These are phyloP conservation scores for Nannochloris sp. DNA, from an alignment of 139 green algal species.

Conservation along the genomic window DNA sequence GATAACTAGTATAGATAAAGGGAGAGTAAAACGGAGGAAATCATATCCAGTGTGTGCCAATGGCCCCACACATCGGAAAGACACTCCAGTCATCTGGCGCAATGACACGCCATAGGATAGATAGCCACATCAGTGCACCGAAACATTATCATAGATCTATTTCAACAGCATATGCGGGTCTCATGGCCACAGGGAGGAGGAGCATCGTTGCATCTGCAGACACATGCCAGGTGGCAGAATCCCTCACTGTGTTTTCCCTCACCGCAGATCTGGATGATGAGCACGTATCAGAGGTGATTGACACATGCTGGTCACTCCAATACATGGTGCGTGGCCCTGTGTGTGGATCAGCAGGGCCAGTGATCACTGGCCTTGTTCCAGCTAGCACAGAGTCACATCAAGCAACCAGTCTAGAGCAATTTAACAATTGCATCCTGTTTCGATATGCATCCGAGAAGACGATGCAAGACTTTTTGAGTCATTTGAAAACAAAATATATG, in stretches of 20 bases:
- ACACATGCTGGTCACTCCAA: slow-evolving; percentile 28
- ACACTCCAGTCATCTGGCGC: no score
- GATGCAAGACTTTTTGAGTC: not conserved
- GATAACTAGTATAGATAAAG: no score
- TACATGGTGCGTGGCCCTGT: slow-evolving; percentile 22
- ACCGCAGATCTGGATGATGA: not conserved
- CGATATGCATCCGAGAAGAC: slow-evolving; percentile 11
- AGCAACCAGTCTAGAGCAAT: not conserved
- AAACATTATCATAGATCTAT: no score
- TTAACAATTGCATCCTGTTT: slow-evolving; percentile 9
- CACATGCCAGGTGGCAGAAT: not conserved
- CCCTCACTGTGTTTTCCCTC: not conserved
- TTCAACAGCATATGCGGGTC: no score
- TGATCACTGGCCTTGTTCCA: not conserved
- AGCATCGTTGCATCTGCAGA: not conserved
- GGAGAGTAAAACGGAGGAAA: no score
- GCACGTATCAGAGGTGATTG: slow-evolving; percentile 1
- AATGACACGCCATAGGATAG: no score
- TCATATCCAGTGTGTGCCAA: no score
- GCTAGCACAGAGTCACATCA: not conserved
- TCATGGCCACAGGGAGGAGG: no score
- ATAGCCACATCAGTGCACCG: no score
- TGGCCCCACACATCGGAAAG: no score
- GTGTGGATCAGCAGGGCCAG: slow-evolving; percentile 12
- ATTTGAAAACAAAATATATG: not conserved